Base-by-base conservation (phyloP, 495 filamentous ascomycete genomes). In the Penicillium egyptiacum region DNA sequence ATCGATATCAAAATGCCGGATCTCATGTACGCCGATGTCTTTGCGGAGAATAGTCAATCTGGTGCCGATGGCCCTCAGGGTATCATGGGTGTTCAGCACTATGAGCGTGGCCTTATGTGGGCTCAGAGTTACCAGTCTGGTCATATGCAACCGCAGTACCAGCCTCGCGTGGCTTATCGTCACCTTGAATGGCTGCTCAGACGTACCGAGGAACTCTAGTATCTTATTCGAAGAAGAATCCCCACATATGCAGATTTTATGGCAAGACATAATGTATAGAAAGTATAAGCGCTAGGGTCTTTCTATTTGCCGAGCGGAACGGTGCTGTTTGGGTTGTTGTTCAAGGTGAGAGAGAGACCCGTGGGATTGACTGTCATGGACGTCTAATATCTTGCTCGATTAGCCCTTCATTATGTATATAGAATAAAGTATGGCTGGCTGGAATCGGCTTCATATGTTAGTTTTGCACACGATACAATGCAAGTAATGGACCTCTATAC, bases 91-190 rank as follows among this genome's bases (percentile, higher is more conserved):
- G 81, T 79, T 2, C 77, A 81, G 61, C 81, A 85, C 55, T 84
- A 81, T 22, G 89, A 92, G 77, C 78, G 90, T 22, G 87, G 86
- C 1, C 74, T 92, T 40, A 91, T 89, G 54, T 92, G 78, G 65
- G 80, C 82, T 10, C 76, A 80, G 59, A 78, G 87, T 9, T 79
- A 78, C 45, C 72, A 83, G 54, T 71, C 80, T 9, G 88, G 88
- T 1, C 88, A 78, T 49, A 88, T 87, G 84, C 72, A 86, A 48
- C 87, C 88, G 3, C 76, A 85, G 66, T 88, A 83, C 60, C 82
- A 85, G 60, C 87, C 88, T 3, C 71, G 77, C 5, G 82, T 79
- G 10, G 74, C 83, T 3, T 94, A 88, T 63, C 73, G 88, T 4
- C 86, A 91, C 53, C 58, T 94, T 25, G 84, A 89, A 70, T 88